Evolutionary conservation across 2,329 filamentous ascomycete species (phyloP), one percentile per base, ranked within the genome.

Genomic region (Fusarium floridanum): DNA sequence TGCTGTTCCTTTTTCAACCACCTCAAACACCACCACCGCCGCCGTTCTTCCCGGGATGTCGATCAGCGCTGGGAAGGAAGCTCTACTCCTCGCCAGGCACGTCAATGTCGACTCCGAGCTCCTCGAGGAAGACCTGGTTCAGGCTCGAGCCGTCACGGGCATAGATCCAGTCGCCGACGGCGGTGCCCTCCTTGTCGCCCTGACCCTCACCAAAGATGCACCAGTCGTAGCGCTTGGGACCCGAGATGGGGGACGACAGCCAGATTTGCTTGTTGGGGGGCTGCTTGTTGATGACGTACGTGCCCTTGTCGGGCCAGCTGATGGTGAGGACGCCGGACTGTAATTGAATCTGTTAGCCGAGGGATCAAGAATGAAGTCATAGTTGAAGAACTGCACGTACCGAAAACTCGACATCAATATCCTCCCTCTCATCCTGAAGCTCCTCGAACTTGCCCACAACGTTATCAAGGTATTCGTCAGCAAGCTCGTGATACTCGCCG

Each of bases 201-300:
- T 95, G 93, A 36, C 89, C 87, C 78, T 97, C 94, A 68, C 92
- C 91, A 56, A 86, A 78, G 61, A 95, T 82, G 65, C 97, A 93
- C 90, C 94, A 99, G 83, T 98, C 95, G 85, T 93, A 99, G 68
- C 96, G 92, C 85, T 98, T 98, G 16, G 97, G 97, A 0, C 97
- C 97, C 7, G 94, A 95, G 64, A 95, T 87, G 5, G 97, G 97
- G 50, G 95, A 97, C 41, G 94, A 97, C 55, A 98, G 91, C 97
- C 97, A 99, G 81, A 99, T 98, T 82, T 93, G 97, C 87, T 95
- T 97, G 88, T 98, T 98, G 22, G 96, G 95, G 0, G 97, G 97
- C 83, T 99, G 97, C 84, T 99, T 99, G 90, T 99, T 99, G 85
- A 99, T 89, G 70, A 99, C 94, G 81, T 97, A 99, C 34, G 91